Evolutionary conservation across 2,329 filamentous ascomycete species (phyloP), one percentile per base, ranked within the genome.

Genomic region (Lasiodiplodia hormozganensis): DNA sequence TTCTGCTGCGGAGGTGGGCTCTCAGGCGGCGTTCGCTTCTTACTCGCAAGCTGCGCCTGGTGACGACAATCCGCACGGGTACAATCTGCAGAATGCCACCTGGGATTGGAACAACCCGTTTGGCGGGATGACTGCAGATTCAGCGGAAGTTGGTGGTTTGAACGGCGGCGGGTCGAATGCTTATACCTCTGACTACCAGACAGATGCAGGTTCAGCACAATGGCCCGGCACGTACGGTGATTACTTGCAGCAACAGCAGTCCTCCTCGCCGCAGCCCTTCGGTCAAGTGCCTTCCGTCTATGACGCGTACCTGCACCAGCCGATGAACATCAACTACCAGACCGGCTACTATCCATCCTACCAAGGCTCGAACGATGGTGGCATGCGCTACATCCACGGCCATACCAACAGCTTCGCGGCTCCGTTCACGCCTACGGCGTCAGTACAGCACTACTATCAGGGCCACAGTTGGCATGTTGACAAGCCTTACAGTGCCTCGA

Each of bases 391-490:
- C 43, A 38, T 64, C 11, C 28, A 64, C n/a, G 60, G 60, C 28
- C 47, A 51, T n/a, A 31, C 60, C 28, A 64, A 64, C 31, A 52
- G 60, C 60, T 56, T 65, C 62, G 34, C 31, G 8, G 31, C 62
- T 21, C 62, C 62, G n/a, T 18, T 11, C 11, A 18, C 21, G 36
- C 54, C 68, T 43, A 31, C 56, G 18, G 23, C 23, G 51, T 69
- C 64, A 53, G 56, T 69, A 36, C 38, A 47, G 12, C 36, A 47
- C 23, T 36, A 31, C 23, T 56, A 66, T 51, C 36, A 49, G 7
- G 64, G 51, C n/a, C 56, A 67, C n/a, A 69, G 25, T 23, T 67
- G 53, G 53, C 68, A 56, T 49, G 51, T 67, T 68, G 47, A 69
- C 56, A 69, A 69, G 36, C 18, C 53, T 21, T 31, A 54, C 51